Base-by-base conservation (phyloP, 768 basidiomycete genomes). In the Grammothele lineata region DNA sequence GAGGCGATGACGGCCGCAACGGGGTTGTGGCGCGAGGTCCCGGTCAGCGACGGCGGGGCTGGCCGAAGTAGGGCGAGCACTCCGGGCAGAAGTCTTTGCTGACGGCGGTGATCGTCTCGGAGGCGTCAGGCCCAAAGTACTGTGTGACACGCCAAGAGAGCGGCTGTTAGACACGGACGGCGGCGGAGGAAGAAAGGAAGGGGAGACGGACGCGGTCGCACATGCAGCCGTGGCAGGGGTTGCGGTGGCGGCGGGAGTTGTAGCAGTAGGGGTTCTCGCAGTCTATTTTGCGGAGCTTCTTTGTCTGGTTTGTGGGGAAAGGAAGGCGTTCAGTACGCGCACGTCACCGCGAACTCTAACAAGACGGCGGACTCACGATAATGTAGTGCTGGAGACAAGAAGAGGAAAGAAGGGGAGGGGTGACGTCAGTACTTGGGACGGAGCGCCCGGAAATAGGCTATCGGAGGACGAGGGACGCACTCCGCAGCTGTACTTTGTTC, bases 401-500 rank as follows among this genome's bases (percentile, higher is more conserved):
- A 7, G 17, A 36, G 53, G 42, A 51, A 41, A 7, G 41, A 40
- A 19, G 53, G 45, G 36, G 57, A 39, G 19, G 37, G 45, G 42
- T 54, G 40, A 51, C 55, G 56, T 65, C 59, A 65, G 58, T 21
- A n/a, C n/a, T n/a, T n/a, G n/a, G n/a, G n/a, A n/a, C n/a, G n/a
- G 21, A 27, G 51, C 52, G 49, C 48, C 42, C 55, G 50, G 35
- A 23, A 25, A 27, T 26, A 33, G 42, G 45, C 14, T n/a, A n/a
- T n/a, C n/a, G n/a, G n/a, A n/a, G 38, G 23, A 51, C 46, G 19
- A 27, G 27, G 18, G 10, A 54, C 58, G 32, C 57, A 68, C 67
- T 51, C 87, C 87, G 63, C 87, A 90, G 60, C 83, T 85, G 60
- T 81, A 72, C 69, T 81, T 80, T 51, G 76, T 81, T 54, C 83